phyloP scores from a whole-genome alignment of 441 rosid genomes.

The Flueggea neowawraea region DNA sequence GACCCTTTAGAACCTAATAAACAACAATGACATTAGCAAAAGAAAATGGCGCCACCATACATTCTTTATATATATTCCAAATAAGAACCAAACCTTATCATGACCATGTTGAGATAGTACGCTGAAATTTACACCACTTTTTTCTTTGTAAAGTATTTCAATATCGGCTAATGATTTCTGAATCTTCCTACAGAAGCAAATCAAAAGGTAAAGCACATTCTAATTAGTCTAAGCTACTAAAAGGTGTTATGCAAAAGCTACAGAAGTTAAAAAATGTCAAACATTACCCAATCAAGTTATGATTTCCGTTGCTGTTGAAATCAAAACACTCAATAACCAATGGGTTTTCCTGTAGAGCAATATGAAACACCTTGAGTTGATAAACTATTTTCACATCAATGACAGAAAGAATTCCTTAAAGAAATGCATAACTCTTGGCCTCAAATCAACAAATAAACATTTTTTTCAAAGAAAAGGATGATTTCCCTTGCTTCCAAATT shows the following conservation, averaged over 20 bases:
- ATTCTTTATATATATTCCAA: not conserved
- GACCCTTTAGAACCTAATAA: conserved; percentile 58
- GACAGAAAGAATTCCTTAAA: no score
- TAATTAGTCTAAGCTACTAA: no score
- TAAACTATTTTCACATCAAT: no score
- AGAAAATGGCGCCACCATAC: no score
- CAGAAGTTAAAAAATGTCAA: not conserved
- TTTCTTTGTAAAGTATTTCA: conserved; percentile 49
- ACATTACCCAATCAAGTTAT: conserved; percentile 59
- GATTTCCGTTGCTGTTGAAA: conserved; percentile 71
- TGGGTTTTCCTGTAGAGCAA: conserved; percentile 58
- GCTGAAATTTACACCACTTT: conserved; percentile 42
- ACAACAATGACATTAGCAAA: conserved; percentile 13
- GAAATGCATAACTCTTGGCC: no score
- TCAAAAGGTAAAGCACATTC: not conserved
- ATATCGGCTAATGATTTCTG: conserved; percentile 69
- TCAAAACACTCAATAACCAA: conserved; percentile 78
- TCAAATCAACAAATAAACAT: no score
- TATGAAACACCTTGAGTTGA: not conserved
- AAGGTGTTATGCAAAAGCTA: not conserved
- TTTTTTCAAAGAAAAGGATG: not conserved
- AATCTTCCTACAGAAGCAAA: conserved; percentile 40
- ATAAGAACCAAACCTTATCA: conserved; percentile 50
- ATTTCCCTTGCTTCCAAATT: conserved; percentile 80
- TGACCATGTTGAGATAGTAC: conserved; percentile 32